phyloP scores from a whole-genome alignment of 169 alveolate species.

The Plasmodium berghei region DNA sequence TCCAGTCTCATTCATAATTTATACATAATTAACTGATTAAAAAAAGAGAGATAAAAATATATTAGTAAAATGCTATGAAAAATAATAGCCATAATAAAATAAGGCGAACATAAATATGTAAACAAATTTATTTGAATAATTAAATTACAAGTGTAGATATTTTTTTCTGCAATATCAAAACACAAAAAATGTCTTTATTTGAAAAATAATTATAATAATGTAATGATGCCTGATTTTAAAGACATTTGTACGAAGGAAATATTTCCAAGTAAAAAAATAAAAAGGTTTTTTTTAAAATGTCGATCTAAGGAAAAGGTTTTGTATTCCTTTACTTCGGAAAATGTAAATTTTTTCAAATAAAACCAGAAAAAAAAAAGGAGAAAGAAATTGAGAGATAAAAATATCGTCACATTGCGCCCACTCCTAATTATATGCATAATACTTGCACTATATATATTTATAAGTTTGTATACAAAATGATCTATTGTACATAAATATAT shows the following conservation, averaged over 20 bases:
- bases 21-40: too few relatives aligned
- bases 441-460: not conserved
- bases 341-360: constrained; percentile 24
- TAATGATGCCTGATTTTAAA: constrained; percentile 55
- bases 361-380: not conserved
- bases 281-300: constrained; percentile 62
- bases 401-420: too few relatives aligned
- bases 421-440: not conserved
- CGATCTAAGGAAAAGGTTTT: constrained; percentile 67
- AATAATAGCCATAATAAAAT: too few relatives aligned
- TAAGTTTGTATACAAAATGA: not conserved
- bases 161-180: not conserved
- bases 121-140: too few relatives aligned
- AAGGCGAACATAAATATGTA: too few relatives aligned
- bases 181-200: constrained; percentile 7
- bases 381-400: not conserved
- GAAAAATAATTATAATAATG: not conserved
- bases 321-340: constrained; percentile 70
- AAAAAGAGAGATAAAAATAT: too few relatives aligned
- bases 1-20: too few relatives aligned
- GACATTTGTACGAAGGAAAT: constrained; percentile 52
- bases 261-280: constrained; percentile 42
- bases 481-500: not conserved
- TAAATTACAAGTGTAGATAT: too few relatives aligned
- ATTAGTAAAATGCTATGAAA: too few relatives aligned